Evolutionary conservation across 2,329 filamentous ascomycete genomes (phyloP).

Genomic region (Ceratocystis cubensis): DNA sequence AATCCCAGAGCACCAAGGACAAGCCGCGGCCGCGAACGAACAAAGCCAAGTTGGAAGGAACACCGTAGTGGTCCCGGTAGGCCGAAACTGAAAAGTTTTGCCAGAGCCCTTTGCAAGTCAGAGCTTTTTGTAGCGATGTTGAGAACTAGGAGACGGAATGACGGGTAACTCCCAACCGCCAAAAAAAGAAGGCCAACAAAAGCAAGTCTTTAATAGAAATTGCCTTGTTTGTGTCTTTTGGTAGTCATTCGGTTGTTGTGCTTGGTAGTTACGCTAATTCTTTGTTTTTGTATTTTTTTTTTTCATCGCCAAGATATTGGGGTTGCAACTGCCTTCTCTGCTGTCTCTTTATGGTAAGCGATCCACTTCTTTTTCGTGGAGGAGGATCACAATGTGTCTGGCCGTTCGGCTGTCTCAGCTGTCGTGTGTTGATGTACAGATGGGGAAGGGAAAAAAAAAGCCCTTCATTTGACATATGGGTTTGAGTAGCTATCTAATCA

Average conservation of each 20-base stretch:
- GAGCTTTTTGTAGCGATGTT: background rate
- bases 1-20: background rate
- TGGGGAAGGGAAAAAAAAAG: background rate
- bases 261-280: background rate
- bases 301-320: background rate
- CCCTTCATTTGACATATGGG: too few species aligned
- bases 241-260: background rate
- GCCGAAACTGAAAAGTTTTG: background rate
- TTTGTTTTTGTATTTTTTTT: background rate
- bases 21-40: background rate
- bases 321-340: background rate
- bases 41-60: background rate
- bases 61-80: conserved; percentile 6
- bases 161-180: background rate
- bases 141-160: background rate
- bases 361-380: background rate
- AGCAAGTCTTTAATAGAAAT: background rate
- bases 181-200: background rate
- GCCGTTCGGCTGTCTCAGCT: background rate
- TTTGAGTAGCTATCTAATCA: too few species aligned
- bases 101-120: background rate
- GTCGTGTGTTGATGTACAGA: background rate
- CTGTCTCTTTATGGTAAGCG: background rate
- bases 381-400: background rate
- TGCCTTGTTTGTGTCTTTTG: background rate